phyloP scores from a whole-genome alignment of 306 rosid species.

The Pyrus betulifolia region DNA sequence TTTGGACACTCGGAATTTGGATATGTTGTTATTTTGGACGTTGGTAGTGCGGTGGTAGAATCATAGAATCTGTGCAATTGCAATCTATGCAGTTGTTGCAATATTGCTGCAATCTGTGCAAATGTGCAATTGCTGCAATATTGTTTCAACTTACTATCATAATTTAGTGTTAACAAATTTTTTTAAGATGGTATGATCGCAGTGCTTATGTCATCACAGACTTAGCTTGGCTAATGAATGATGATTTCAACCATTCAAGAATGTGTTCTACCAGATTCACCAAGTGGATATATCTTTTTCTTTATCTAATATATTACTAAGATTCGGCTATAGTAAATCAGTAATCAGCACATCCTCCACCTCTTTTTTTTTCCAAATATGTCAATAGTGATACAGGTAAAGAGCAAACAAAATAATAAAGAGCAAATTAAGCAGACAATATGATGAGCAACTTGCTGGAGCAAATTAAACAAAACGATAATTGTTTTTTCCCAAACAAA shows the following conservation, averaged over 20 bases:
- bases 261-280: background rate
- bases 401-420: background rate
- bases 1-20: too few species aligned
- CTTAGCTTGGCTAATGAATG: background rate
- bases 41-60: too few species aligned
- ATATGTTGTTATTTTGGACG: too few species aligned
- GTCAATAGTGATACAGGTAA: background rate
- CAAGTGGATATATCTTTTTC: background rate
- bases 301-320: background rate
- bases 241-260: background rate
- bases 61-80: too few species aligned
- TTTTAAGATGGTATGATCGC: background rate
- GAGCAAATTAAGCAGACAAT: background rate
- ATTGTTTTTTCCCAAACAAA: too few species aligned
- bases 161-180: background rate
- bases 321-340: background rate
- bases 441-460: background rate
- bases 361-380: background rate
- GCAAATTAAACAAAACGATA: too few species aligned
- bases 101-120: too few species aligned
- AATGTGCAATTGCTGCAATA: too few species aligned
- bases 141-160: background rate
- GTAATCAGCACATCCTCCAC: background rate
- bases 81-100: too few species aligned
- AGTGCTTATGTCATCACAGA: background rate